These are phyloP conservation scores for Trichophaea hybrida DNA, from an alignment of 2,329 filamentous ascomycete species.

Conservation along the genomic window DNA sequence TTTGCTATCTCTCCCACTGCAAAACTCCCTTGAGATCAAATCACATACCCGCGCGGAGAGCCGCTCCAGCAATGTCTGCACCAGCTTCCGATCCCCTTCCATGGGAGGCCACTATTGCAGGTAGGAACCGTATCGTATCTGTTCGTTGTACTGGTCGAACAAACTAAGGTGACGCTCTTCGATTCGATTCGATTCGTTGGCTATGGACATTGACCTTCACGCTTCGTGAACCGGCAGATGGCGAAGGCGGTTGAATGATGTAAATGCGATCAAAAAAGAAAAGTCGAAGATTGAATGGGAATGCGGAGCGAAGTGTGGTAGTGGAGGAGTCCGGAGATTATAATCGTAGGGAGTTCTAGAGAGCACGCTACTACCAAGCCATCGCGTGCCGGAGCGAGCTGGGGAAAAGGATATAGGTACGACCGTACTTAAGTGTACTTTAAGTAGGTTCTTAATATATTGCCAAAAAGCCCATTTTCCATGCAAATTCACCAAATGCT, in stretches of 20 bases:
- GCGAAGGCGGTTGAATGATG: background rate
- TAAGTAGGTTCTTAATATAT: no score
- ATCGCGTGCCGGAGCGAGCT: background rate
- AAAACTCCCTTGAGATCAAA: background rate
- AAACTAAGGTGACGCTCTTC: background rate
- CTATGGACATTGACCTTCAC: background rate
- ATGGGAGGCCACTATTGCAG: slow-evolving; percentile 12
- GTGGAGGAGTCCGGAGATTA: background rate
- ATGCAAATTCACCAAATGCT: no score
- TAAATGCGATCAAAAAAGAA: background rate
- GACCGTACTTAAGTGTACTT: background rate
- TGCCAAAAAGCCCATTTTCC: no score
- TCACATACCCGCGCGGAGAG: slow-evolving; percentile 24
- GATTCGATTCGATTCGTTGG: background rate
- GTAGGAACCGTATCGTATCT: background rate
- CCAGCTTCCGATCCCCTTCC: slow-evolving; percentile 28
- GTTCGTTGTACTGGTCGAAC: background rate
- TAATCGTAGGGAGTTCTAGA: background rate
- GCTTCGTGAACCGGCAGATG: background rate
- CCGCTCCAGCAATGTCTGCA: slow-evolving; percentile 28
- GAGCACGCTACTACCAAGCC: background rate
- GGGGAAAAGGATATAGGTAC: background rate
- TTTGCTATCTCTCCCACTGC: background rate
- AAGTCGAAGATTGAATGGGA: background rate
- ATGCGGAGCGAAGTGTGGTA: background rate